These are phyloP conservation scores for Penicillium malachiteum DNA, from an alignment of 495 filamentous ascomycete species.

Conservation along the genomic window DNA sequence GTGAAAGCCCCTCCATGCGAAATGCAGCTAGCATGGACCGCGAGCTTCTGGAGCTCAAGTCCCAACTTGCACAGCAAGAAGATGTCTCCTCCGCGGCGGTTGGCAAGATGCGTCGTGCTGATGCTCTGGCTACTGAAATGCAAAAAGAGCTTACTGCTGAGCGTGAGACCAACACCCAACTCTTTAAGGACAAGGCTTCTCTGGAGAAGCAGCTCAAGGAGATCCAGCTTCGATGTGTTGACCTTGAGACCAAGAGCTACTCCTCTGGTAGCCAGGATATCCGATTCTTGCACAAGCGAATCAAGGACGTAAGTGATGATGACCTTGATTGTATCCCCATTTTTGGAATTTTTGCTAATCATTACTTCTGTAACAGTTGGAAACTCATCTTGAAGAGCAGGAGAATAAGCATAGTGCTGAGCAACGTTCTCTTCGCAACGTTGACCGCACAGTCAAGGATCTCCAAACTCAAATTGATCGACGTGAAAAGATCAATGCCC, in stretches of 20 bases:
- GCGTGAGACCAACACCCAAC: constrained; percentile 74
- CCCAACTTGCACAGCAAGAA: constrained; percentile 85
- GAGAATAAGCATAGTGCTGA: constrained; percentile 74
- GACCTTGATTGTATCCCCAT: neutral
- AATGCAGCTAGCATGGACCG: constrained; percentile 89
- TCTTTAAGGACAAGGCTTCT: constrained; percentile 89
- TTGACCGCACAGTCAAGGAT: constrained; percentile 93
- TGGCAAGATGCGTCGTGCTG: constrained; percentile 97
- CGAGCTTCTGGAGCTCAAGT: constrained; percentile 87
- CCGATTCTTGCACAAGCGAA: constrained; percentile 87
- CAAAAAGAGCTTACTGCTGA: constrained; percentile 94
- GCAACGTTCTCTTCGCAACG: constrained; percentile 83
- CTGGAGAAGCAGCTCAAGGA: constrained; percentile 92
- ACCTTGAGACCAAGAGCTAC: constrained; percentile 96
- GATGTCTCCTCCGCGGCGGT: constrained; percentile 90
- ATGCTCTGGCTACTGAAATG: constrained; percentile 82
- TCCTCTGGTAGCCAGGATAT: constrained; percentile 92
- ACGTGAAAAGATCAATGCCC: constrained; percentile 76
- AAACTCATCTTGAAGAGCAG: constrained; percentile 84
- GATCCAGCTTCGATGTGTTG: constrained; percentile 82
- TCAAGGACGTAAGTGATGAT: constrained; percentile 80
- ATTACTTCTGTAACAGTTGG: constrained; percentile 61
- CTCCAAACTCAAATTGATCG: constrained; percentile 90
- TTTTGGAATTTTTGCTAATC: neutral
- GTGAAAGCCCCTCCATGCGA: constrained; percentile 85